These are phyloP conservation scores for Stromatinia cepivora DNA, from an alignment of 2,329 filamentous ascomycete genomes.

Conservation along the genomic window DNA sequence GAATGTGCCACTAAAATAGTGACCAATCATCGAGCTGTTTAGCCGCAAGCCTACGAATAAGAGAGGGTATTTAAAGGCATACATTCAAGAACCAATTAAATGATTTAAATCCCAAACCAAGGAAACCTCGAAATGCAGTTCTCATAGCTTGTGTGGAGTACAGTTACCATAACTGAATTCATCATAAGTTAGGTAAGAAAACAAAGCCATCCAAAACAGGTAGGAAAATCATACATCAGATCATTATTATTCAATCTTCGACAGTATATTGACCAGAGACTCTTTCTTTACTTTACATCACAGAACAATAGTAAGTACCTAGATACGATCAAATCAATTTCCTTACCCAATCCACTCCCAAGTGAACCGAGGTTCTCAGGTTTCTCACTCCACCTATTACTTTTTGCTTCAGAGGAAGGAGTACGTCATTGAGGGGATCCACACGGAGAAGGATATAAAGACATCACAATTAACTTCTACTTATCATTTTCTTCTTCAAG, in stretches of 20 bases:
- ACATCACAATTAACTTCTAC: not conserved
- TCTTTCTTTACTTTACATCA: not conserved
- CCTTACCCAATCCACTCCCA: not conserved
- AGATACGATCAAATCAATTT: not conserved
- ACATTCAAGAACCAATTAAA: not conserved
- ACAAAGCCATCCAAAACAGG: not conserved
- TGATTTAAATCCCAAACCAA: not conserved
- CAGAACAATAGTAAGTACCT: not conserved
- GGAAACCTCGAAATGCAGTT: not conserved
- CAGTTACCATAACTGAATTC: not conserved
- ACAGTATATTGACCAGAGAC: not conserved
- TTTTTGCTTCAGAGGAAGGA: constrained; percentile 5
- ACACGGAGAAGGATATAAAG: constrained; percentile 1
- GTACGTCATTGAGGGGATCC: constrained; percentile 19
- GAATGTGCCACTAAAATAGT: not conserved
- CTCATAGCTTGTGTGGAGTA: not conserved
- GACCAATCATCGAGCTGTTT: not conserved
- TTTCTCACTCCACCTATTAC: constrained; percentile 12
- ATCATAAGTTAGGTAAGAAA: not conserved
- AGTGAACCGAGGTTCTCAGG: not conserved
- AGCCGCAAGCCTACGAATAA: not conserved
- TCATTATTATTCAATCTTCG: not conserved
- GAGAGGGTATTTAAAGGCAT: not conserved
- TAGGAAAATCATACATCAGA: not conserved
- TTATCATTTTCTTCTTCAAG: not conserved